These are phyloP conservation scores for Colletotrichum graminicola DNA, from an alignment of 2,329 filamentous ascomycete genomes.

Conservation along the genomic window DNA sequence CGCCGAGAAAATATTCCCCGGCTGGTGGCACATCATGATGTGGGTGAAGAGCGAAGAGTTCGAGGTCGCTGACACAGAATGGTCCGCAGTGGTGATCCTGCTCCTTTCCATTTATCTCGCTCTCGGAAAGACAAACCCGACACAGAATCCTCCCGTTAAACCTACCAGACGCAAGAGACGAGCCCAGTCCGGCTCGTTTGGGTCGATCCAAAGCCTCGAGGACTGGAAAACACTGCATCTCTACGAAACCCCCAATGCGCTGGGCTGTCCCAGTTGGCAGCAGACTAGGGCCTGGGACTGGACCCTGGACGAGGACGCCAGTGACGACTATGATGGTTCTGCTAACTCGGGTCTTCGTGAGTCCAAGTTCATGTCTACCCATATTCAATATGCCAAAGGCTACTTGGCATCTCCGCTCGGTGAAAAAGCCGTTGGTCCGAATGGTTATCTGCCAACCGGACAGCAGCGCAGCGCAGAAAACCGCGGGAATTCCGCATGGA, in stretches of 20 bases:
- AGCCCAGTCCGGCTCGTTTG: constrained; percentile 52
- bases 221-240: constrained; percentile 63
- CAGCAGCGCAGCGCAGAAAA: constrained; percentile 64
- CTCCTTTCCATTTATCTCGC: constrained; percentile 74
- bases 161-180: constrained; percentile 48
- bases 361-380: constrained; percentile 60
- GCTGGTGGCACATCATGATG: constrained; percentile 80
- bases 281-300: constrained; percentile 77
- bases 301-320: constrained; percentile 70
- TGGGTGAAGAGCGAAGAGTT: constrained; percentile 71
- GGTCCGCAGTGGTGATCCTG: constrained; percentile 75
- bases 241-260: constrained; percentile 61
- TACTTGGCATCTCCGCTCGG: constrained; percentile 74
- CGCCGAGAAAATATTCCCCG: constrained; percentile 72
- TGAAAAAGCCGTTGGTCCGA: constrained; percentile 61
- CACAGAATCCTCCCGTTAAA: constrained; percentile 30
- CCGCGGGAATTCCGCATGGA: constrained; percentile 71
- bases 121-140: constrained; percentile 59
- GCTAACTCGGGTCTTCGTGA: constrained; percentile 45
- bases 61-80: constrained; percentile 68
- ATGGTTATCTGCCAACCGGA: constrained; percentile 76
- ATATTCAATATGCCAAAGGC: constrained; percentile 71
- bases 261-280: constrained; percentile 68
- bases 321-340: constrained; percentile 49
- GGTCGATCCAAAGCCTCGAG: constrained; percentile 52